Evolutionary conservation across 768 basidiomycete species (phyloP).

Genomic region (Kwoniella sp.): DNA sequence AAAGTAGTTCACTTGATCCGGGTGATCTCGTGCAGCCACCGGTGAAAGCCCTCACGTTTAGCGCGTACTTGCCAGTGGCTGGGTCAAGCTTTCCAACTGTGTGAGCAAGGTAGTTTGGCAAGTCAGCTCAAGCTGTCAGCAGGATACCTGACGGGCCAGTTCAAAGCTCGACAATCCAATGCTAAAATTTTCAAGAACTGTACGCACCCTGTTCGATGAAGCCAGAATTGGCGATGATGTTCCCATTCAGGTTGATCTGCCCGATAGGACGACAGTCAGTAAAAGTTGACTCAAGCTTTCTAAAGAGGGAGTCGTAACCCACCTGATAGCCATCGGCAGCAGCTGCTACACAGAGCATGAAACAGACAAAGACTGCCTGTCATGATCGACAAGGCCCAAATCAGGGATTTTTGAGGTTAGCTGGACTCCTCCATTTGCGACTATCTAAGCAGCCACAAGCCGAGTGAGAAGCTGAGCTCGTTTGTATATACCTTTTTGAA

Average conservation of each 20-base stretch:
- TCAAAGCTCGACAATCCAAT: too few species aligned
- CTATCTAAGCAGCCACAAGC: too few species aligned
- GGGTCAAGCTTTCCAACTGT: slow-evolving; percentile 13
- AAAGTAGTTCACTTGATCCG: neutral
- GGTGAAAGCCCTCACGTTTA: neutral
- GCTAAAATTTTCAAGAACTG: too few species aligned
- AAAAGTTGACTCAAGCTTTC: too few species aligned
- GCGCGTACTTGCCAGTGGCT: neutral
- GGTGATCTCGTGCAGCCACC: neutral
- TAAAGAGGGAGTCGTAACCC: too few species aligned
- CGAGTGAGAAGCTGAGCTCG: too few species aligned
- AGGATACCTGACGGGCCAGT: too few species aligned
- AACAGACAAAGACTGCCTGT: slow-evolving; percentile 22
- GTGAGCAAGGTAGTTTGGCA: too few species aligned
- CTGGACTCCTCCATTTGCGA: too few species aligned
- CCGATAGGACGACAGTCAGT: too few species aligned
- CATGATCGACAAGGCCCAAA: neutral
- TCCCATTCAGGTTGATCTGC: slow-evolving; percentile 22
- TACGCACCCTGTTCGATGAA: slow-evolving; percentile 7
- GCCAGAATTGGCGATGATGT: slow-evolving; percentile 32
- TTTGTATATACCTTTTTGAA: slow-evolving; percentile 6
- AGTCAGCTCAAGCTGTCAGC: too few species aligned
- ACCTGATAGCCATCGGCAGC: slow-evolving; percentile 24
- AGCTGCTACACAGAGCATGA: slow-evolving; percentile 13
- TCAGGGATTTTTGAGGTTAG: too few species aligned